phyloP scores from a whole-genome alignment of 306 rosid species.

The Dryas drummondii region DNA sequence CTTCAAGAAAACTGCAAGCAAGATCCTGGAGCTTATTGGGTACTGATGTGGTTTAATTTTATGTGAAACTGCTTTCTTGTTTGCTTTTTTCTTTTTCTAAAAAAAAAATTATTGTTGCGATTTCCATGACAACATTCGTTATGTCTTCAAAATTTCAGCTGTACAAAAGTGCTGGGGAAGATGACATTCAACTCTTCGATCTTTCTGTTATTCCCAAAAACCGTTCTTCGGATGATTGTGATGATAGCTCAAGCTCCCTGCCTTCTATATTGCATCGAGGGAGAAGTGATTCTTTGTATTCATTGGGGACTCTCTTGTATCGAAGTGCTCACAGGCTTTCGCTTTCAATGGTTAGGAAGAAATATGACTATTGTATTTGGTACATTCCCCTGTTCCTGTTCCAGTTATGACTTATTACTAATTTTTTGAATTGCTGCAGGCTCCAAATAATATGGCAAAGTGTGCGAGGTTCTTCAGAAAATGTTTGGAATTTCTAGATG shows the following conservation, averaged over 20 bases:
- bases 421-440: slow-evolving; percentile 51
- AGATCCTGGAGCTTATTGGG: slow-evolving; percentile 99
- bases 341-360: slow-evolving; percentile 77
- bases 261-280: slow-evolving; percentile 65
- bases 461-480: slow-evolving; percentile 79
- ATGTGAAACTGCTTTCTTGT: slow-evolving; percentile 11
- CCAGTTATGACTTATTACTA: slow-evolving; percentile 26
- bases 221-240: slow-evolving; percentile 52
- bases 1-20: slow-evolving; percentile 96
- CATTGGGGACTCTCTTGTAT: slow-evolving; percentile 85
- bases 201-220: slow-evolving; percentile 78
- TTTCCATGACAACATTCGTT: neutral
- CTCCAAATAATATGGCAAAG: slow-evolving; percentile 72
- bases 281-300: slow-evolving; percentile 79
- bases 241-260: slow-evolving; percentile 67
- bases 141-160: slow-evolving; percentile 57
- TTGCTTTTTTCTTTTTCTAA: neutral
- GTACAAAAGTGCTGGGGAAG: slow-evolving; percentile 93
- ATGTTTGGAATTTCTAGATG: slow-evolving; percentile 90
- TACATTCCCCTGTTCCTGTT: slow-evolving; percentile 19
- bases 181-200: slow-evolving; percentile 93
- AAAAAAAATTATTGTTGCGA: slow-evolving; percentile 10
- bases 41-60: slow-evolving; percentile 34
- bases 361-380: slow-evolving; percentile 12
- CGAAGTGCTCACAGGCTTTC: slow-evolving; percentile 95